Evolutionary conservation across 2,329 filamentous ascomycete genomes (phyloP), one percentile per base, ranked within the genome.

Genomic region (Blastomyces silverae): DNA sequence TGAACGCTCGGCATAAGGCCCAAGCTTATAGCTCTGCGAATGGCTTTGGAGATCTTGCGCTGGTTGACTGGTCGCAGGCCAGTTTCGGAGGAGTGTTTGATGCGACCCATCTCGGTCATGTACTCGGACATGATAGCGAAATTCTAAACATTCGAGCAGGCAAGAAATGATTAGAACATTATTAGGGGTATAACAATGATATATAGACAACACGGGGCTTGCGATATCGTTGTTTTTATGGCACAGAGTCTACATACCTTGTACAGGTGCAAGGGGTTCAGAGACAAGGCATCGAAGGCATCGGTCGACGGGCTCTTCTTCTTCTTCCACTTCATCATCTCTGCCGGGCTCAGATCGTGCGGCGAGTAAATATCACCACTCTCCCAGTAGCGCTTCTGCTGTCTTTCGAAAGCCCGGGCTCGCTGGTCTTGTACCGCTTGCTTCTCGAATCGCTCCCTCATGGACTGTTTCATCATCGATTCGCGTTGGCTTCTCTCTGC

Each of bases 1-100:
- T 99, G 90, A 64, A 95, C 89, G 75, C 88, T 95, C 31, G 94
- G 94, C 84, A 97, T 92, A 66, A 97, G 81, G 20, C 94, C 94
- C 73, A 97, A 84, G 0, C 92, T 94, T 71, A 97, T 88, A 25
- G 90, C 89, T 71, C 94, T 85, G 69, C 94, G 83, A 71, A 99
- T 89, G 63, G 95, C 93, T 82, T 95, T 97, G 67, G 93, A 90
- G 74, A 99, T 87, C 79, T 89, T 92, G 70, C 94, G 85, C 81
- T 99, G 94, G 81, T 97, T 97, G 69, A 90, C 89, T 2, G 90
- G 89, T 65, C 91, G 85, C 67, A 99, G 81, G 17, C 91, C 91
- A 0, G 92, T 97, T 31, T 87, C 81, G 6, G 77, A 83, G n/a
- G 85, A 82, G 75, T 89, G 87, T 79, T 86, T 89, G 76, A 99